Evolutionary conservation across 768 basidiomycete species (phyloP), one percentile per base, ranked within the genome.

Genomic region (Hysterangium stoloniferum): DNA sequence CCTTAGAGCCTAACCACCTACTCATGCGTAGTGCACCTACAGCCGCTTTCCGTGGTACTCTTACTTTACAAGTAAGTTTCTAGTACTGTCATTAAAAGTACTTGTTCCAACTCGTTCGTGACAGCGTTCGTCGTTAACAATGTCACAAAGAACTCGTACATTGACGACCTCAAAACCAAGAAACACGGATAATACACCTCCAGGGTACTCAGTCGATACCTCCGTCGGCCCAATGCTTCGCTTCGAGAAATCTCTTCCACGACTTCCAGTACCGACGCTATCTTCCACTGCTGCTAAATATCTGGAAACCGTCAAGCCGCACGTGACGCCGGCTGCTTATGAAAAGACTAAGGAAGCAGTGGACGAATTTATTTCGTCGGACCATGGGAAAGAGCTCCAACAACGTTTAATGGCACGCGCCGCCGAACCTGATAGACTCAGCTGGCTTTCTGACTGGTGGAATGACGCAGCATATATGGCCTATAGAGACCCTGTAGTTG

Each of bases 381-480:
- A 84, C 0, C 76, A 79, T 46, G 81, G 80, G 1, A 72, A 75
- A 13, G 77, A 80, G 50, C 76, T 98, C 11, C 95, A 98, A 68
- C 65, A 70, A 31, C 74, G 96, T 2, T 74, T 98, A 29, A 74
- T 89, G 61, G 73, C 77, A 19, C 78, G 93, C 1, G 91, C 92
- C 0, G 71, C 73, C 0, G 72, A 79, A 22, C 76, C 78, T 1
- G 65, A 66, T 15, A 65, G 69, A 46, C 71, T 70, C 58, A 93
- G 76, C 70, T 99, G 96, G 96, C 74, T 99, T n/a, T 76, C 78
- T 41, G 91, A 95, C 45, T 99, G 96, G 96, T 99, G 95, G 95
- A 94, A 98, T 67, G 90, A 96, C 31, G 78, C 66, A 4, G 94
- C 94, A 15, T 89, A 87, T 63, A 83, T 90, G 84, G 84, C 71